Conservation (phyloP, 768 basidiomycete species). For the Pleurotus sapidus region DNA sequence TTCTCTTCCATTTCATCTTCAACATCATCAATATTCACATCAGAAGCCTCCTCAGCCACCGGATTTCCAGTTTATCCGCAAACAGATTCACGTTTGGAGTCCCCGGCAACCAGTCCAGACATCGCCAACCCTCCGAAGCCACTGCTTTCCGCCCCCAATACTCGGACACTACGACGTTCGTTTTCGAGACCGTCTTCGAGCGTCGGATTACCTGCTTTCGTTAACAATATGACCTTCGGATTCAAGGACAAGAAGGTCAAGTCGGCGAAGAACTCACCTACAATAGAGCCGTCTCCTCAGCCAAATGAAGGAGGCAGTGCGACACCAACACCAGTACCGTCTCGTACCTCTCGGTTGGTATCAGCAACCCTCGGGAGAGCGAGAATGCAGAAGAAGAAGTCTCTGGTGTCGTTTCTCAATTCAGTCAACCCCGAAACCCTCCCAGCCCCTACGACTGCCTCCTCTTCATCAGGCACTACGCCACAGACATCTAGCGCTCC, state of each 20-base stretch:
- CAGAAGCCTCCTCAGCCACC: constrained; percentile 3
- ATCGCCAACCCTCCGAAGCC: neutral
- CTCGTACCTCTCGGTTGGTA: neutral
- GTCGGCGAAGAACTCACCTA: neutral
- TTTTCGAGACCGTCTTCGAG: constrained; percentile 4
- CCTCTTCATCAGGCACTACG: constrained; percentile 2
- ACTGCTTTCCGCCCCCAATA: neutral
- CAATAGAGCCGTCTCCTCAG: neutral
- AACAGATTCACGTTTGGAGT: constrained; percentile 1
- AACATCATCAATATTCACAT: neutral
- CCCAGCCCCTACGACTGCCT: neutral
- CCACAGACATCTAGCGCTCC: neutral
- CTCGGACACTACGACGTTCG: constrained; percentile 1
- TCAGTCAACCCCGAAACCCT: constrained; percentile 10
- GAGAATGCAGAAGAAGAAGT: constrained; percentile 33
- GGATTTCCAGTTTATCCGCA: constrained; percentile 4
- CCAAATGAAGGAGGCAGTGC: neutral
- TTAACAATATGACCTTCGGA: constrained; percentile 6
- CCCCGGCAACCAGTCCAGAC: constrained; percentile 1
- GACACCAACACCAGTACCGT: neutral
- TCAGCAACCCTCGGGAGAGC: constrained; percentile 1
- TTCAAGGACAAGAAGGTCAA: constrained; percentile 8
- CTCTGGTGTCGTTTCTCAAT: constrained; percentile 31
- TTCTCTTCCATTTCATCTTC: neutral
- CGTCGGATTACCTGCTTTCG: constrained; percentile 7